Evolutionary conservation across 371 early-diverging fungal genomes (phyloP), one percentile per base, ranked within the genome.

Genomic region (Polyrhizophydium stewartii): DNA sequence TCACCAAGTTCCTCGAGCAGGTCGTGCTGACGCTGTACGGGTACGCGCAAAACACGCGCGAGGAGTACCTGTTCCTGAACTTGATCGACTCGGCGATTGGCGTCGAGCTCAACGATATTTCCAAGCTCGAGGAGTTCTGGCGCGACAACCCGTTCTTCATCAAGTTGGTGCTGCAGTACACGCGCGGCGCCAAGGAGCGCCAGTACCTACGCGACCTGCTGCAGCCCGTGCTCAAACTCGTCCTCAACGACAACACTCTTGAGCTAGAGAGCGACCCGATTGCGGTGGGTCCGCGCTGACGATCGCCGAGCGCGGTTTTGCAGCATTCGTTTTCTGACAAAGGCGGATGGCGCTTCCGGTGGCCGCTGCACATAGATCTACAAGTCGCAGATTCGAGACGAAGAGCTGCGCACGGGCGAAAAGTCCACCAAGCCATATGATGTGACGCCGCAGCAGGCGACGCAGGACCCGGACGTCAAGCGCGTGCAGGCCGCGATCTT

Each of bases 11-110:
- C 56, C 85, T 96, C 25, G 96, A 96, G 67, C 83, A 90, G 10
- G 89, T 91, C 0, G 90, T 97, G 2, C 70, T 98, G 50, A 88
- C 95, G n/a, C 69, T 99, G 43, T 99, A 92, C 75, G 94, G 96
- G 1, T 94, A 92, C 77, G 97, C 93, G 0, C 96, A 96, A 65
- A 93, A 94, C 71, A 82, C 85, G 13, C 85, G 98, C 25, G 99
- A 99, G 67, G 99, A 99, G 76, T 99, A 94, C 65, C 70, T 98
- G 56, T 76, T 98, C 63, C 86, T 98, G 53, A 92, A 92, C 68
- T 76, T 99, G 62, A 92, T 99, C 76, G 90, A 94, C 87, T 78
- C 84, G 24, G 87, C 92, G 25, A 96, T 98, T 68, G 92, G 86
- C 51, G 87, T 91, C 66, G 95, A 95, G 75, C 82, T 96, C 52